Conservation (phyloP, 495 filamentous ascomycete species). For the Chlorociboria aeruginascens region DNA sequence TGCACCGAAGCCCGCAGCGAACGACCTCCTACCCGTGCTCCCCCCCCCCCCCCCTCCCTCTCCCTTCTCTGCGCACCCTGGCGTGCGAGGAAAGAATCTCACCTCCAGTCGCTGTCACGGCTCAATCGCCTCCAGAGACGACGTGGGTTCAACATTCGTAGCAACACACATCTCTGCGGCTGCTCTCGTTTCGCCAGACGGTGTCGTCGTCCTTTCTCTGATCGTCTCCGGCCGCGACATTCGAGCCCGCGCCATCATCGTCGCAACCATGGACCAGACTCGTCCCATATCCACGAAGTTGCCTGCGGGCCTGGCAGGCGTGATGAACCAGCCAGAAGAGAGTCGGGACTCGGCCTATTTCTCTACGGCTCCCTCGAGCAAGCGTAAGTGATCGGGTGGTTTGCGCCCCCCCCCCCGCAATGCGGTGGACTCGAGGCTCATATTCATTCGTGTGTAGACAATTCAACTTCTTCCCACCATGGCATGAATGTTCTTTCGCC, state of each 20-base stretch:
- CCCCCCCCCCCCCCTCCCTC: too few relatives aligned
- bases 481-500: constrained; percentile 24
- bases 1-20: too few relatives aligned
- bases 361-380: constrained; percentile 37
- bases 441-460: constrained; percentile 26
- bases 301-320: constrained; percentile 33
- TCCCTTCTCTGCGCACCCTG: too few relatives aligned
- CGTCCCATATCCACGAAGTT: constrained; percentile 21
- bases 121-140: too few relatives aligned
- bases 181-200: neutral
- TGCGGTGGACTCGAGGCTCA: constrained; percentile 5
- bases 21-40: too few relatives aligned
- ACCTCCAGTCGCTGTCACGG: too few relatives aligned
- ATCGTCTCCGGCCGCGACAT: neutral
- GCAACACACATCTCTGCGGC: too few relatives aligned
- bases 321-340: constrained; percentile 38
- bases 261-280: neutral
- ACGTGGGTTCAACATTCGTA: too few relatives aligned
- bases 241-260: neutral
- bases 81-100: too few relatives aligned
- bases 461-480: constrained; percentile 35
- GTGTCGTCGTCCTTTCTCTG: neutral
- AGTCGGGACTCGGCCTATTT: constrained; percentile 43
- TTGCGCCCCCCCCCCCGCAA: constrained; percentile 1
- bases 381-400: constrained; percentile 32